Evolutionary conservation across 768 basidiomycete genomes (phyloP).

Genomic region (Naganishia randhawae): DNA sequence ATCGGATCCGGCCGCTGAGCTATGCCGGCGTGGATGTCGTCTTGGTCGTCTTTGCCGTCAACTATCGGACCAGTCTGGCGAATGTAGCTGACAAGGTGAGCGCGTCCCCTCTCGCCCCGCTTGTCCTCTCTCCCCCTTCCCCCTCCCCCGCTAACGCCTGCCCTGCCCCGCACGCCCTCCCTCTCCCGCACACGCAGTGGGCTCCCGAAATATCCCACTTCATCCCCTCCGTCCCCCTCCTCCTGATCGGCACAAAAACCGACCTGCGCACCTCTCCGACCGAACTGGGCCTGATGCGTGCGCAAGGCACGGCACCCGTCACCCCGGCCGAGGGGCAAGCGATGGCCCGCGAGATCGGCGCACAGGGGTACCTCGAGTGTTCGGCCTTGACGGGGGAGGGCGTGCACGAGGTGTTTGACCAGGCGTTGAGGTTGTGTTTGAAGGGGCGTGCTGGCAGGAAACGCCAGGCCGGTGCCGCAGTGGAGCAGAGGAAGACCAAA

Average conservation of each 20-base stretch:
- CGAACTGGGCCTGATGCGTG: slow-evolving; percentile 12
- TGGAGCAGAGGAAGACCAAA: background rate
- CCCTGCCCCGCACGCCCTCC: background rate
- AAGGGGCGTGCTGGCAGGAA: slow-evolving; percentile 40
- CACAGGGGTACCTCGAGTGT: slow-evolving; percentile 95
- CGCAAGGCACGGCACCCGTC: slow-evolving; percentile 14
- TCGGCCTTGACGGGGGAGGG: slow-evolving; percentile 94
- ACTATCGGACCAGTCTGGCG: slow-evolving; percentile 95
- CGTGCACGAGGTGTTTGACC: slow-evolving; percentile 97
- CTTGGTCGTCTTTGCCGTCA: slow-evolving; percentile 97
- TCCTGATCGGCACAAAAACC: slow-evolving; percentile 98
- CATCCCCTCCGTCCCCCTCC: slow-evolving; percentile 87
- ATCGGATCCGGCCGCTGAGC: slow-evolving; percentile 91
- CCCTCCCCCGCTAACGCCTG: background rate
- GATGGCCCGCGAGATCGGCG: slow-evolving; percentile 92
- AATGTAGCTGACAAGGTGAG: slow-evolving; percentile 99
- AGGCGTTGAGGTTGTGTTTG: slow-evolving; percentile 69
- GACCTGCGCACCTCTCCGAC: slow-evolving; percentile 58
- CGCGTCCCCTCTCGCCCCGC: background rate
- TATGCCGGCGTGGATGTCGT: slow-evolving; percentile 99
- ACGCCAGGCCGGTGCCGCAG: background rate
- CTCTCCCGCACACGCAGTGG: slow-evolving; percentile 62
- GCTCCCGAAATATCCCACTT: slow-evolving; percentile 98
- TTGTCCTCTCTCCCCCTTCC: slow-evolving; percentile 6
- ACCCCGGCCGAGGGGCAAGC: slow-evolving; percentile 70